Percentiles rank a stretch among this genome's conserved stretches.
These are phyloP conservation scores for Ogataea kodamae DNA, from an alignment of 805 yeast genomes.

Conservation along the genomic window DNA sequence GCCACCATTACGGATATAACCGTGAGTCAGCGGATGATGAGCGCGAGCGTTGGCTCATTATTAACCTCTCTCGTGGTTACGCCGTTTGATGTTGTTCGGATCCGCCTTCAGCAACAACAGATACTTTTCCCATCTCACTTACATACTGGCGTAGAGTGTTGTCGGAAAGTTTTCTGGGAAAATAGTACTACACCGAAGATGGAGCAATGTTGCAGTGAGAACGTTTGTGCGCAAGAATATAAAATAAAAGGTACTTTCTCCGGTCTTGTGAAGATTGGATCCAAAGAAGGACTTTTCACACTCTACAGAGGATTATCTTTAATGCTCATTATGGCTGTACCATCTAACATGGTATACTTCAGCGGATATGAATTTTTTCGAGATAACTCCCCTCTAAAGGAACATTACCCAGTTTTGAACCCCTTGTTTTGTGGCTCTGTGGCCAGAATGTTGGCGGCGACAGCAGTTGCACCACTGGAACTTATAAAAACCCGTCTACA, in stretches of 20 bases:
- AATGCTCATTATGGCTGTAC: conserved; percentile 84
- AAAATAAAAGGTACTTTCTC: conserved; percentile 66
- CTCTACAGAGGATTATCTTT: conserved; percentile 88
- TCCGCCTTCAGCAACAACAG: conserved; percentile 75
- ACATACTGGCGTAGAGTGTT: conserved; percentile 30
- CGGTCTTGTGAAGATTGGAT: conserved; percentile 63
- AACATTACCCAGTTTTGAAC: conserved; percentile 40
- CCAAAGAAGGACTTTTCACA: conserved; percentile 70
- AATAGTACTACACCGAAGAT: conserved; percentile 11
- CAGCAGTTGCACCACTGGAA: conserved; percentile 84
- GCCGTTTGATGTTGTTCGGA: conserved; percentile 77
- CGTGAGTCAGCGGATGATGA: conserved; percentile 61
- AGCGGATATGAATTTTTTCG: conserved; percentile 87
- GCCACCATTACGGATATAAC: conserved; percentile 36
- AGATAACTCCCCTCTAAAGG: conserved; percentile 60
- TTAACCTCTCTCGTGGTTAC: conserved; percentile 71
- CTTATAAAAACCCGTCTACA: conserved; percentile 84
- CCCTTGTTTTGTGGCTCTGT: conserved; percentile 83
- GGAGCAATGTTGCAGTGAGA: conserved; percentile 36
- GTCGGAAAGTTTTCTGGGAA: conserved; percentile 37
- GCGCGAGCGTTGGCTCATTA: conserved; percentile 75
- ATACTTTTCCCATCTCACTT: conserved; percentile 42
- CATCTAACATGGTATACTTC: conserved; percentile 89
- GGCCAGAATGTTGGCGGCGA: conserved; percentile 81
- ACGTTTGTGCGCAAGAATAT: conserved; percentile 39